These are phyloP conservation scores for Cystofilobasidium capitatum DNA, from an alignment of 768 basidiomycete species.

Conservation along the genomic window DNA sequence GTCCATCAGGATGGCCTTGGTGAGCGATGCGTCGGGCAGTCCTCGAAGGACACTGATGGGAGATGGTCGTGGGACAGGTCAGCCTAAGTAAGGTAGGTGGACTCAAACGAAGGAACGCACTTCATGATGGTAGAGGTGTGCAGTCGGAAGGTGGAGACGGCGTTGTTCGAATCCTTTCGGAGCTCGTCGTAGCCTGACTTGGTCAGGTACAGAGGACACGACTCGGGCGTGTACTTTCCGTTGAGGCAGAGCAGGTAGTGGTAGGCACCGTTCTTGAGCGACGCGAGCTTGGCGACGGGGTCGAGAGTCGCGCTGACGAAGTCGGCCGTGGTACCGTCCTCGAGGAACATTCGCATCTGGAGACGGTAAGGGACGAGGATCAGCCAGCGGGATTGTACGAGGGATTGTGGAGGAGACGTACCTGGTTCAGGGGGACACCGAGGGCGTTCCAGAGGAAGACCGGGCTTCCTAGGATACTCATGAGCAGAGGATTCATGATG, in stretches of 20 bases:
- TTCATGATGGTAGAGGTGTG: slow-evolving; percentile 65
- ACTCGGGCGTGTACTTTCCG: slow-evolving; percentile 52
- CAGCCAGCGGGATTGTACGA: slow-evolving; percentile 38
- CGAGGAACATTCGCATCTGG: slow-evolving; percentile 40
- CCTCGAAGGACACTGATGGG: slow-evolving; percentile 45
- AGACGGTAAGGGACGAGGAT: slow-evolving; percentile 41
- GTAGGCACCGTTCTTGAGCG: slow-evolving; percentile 52
- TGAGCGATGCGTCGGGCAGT: slow-evolving; percentile 47
- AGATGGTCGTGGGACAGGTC: too few relatives aligned
- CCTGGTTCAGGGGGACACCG: slow-evolving; percentile 57
- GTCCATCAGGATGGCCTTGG: slow-evolving; percentile 62
- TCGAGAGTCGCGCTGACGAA: slow-evolving; percentile 39
- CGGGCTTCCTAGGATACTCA: slow-evolving; percentile 47
- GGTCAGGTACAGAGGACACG: slow-evolving; percentile 55
- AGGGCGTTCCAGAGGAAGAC: slow-evolving; percentile 56
- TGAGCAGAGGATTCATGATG: slow-evolving; percentile 52
- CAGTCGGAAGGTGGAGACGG: slow-evolving; percentile 49
- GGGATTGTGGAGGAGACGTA: slow-evolving; percentile 48
- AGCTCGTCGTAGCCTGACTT: slow-evolving; percentile 52
- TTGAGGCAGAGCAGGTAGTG: slow-evolving; percentile 51
- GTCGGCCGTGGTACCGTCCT: slow-evolving; percentile 43
- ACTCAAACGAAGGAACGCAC: slow-evolving; percentile 39
- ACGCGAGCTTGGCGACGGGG: slow-evolving; percentile 39
- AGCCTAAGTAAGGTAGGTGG: background rate
- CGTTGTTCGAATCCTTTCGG: slow-evolving; percentile 36